These are phyloP conservation scores for Scopulariopsis brevicaulis DNA, from an alignment of 2,329 filamentous ascomycete species.

Conservation along the genomic window DNA sequence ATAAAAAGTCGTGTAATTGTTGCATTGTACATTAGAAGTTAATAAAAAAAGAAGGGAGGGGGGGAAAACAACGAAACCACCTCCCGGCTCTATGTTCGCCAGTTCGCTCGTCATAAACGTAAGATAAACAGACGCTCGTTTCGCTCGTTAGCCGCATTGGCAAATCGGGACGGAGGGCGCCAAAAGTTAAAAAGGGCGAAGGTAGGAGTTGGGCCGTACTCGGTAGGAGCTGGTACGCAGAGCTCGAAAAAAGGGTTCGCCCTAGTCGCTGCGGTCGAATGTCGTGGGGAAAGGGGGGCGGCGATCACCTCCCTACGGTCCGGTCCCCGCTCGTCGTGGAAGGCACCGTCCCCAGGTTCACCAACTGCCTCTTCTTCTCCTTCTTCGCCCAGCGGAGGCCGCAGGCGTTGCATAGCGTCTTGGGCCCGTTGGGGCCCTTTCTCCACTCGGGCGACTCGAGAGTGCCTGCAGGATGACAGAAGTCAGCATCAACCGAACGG, in stretches of 20 bases:
- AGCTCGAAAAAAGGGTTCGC: no score
- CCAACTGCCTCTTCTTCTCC: slow-evolving; percentile 54
- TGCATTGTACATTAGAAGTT: neutral
- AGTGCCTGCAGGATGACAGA: slow-evolving; percentile 38
- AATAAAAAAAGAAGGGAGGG: neutral
- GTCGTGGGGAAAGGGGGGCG: neutral
- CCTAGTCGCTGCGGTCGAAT: neutral
- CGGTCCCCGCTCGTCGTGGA: slow-evolving; percentile 7
- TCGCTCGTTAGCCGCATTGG: neutral
- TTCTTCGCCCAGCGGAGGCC: slow-evolving; percentile 69
- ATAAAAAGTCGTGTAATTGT: neutral
- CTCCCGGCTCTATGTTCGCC: neutral
- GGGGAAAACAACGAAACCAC: neutral
- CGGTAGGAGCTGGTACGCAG: neutral
- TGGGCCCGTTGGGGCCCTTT: slow-evolving; percentile 84
- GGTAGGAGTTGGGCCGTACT: neutral
- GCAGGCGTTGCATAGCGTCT: slow-evolving; percentile 93
- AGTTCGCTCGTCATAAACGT: neutral
- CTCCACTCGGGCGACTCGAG: slow-evolving; percentile 93
- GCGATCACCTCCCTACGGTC: neutral
- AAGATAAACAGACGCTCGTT: neutral
- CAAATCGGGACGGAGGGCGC: neutral
- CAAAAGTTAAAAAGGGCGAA: no score
- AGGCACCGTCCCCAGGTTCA: slow-evolving; percentile 3
- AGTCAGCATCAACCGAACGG: neutral